Conservation (phyloP, 768 basidiomycete species). For the Dendrothele bispora region DNA sequence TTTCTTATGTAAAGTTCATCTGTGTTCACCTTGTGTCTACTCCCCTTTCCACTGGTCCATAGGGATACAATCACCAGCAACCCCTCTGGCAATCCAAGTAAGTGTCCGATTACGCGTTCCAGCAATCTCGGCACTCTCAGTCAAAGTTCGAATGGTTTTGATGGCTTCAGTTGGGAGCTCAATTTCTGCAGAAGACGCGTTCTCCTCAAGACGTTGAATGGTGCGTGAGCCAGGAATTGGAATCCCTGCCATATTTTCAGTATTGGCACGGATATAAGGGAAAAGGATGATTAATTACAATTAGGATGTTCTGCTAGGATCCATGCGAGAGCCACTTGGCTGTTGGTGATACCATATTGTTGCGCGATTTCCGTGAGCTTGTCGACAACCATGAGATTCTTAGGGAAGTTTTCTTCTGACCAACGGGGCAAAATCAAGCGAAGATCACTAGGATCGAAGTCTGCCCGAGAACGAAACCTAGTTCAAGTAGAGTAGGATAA, state of each 20-base stretch:
- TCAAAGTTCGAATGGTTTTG: constrained; percentile 20
- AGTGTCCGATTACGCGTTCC: constrained; percentile 18
- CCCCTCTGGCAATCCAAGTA: no score
- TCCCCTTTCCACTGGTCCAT: no score
- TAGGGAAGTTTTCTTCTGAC: constrained; percentile 29
- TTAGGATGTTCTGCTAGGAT: constrained; percentile 13
- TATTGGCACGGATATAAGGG: neutral
- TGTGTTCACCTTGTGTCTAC: no score
- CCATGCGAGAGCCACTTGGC: constrained; percentile 18
- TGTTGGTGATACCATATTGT: constrained; percentile 26
- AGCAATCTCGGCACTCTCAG: constrained; percentile 21
- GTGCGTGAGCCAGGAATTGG: constrained; percentile 34
- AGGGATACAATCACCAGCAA: no score
- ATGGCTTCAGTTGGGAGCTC: constrained; percentile 22
- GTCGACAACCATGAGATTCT: constrained; percentile 33
- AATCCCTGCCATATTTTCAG: constrained; percentile 13
- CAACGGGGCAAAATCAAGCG: constrained; percentile 28
- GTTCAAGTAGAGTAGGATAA: neutral
- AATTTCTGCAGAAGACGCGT: constrained; percentile 23
- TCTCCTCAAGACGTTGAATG: constrained; percentile 34
- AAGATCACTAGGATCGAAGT: constrained; percentile 27
- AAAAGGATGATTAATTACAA: neutral
- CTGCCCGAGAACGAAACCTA: constrained; percentile 16
- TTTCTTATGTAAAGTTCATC: no score
- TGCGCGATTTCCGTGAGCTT: constrained; percentile 28